Evolutionary conservation across 1,284 basidiomycete species (phyloP), one percentile per base, ranked within the genome.

Genomic region (Schizopora paradoxa): DNA sequence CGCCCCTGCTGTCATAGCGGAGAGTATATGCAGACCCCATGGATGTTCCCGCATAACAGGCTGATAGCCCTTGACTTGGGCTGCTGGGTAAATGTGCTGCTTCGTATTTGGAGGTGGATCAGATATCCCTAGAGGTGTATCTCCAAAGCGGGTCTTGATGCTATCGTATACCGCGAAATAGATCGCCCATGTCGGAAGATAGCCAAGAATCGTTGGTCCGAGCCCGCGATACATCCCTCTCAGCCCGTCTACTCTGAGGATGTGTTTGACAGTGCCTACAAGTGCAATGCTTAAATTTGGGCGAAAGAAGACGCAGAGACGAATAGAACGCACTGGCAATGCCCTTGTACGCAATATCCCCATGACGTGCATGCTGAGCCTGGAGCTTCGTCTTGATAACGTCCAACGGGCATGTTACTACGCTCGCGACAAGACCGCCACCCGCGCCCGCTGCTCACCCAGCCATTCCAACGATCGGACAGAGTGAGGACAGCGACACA

Each of bases 131-230:
- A 76, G 63, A 3, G 81, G 76, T 26, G 67, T 65, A 59, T 82
- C 79, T 32, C 89, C 88, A 58, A 93, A 82, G 27, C 73, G 67
- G 19, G 78, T 78, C 73, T 96, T 96, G 65, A 93, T 87, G 49
- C 86, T 80, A 67, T 97, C 93, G 67, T 96, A 96, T 14, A 97
- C 90, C n/a, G 91, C 83, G 64, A 97, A 97, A 66, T 96, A 97
- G 56, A 97, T 97, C 21, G 91, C 93, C 93, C 93, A 96, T 6
- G 93, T 97, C 19, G 93, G 93, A 31, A 97, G 77, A 66, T 97
- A 96, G 5, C 93, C 93, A 4, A 93, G 76, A 49, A 97, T 78
- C 10, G 93, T 97, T n/a, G 93, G 94, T 6, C 93, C 93, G 21
- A 97, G 75, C 10, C 94, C 93, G 33, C 93, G 81, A 67, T 97